Evolutionary conservation across 2,329 filamentous ascomycete genomes (phyloP), one percentile per base, ranked within the genome.

Genomic region (Epichloe bromicola): DNA sequence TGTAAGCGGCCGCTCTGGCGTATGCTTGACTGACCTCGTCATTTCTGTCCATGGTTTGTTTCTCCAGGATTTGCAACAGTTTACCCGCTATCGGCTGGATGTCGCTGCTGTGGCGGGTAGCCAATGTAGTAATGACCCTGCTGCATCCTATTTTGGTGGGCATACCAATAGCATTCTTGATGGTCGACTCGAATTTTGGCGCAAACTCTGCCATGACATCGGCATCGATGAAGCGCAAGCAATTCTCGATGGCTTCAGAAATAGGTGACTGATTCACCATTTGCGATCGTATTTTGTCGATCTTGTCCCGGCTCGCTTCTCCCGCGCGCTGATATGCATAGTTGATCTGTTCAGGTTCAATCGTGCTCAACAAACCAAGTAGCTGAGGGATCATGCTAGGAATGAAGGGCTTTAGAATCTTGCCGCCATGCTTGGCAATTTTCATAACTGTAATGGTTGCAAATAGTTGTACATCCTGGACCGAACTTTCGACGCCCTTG

Each of bases 121-220:
- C 86, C 7, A 98, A 75, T 1, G 88, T 90, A 7, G 87, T 85
- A 34, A 98, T 74, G 2, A 96, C 83, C 51, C 88, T 81, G 56
- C 85, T 86, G 61, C 89, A 94, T 38, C 89, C 93, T 46, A 97
- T 85, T 70, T 97, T 97, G 0, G 89, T 94, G 2, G 91, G 91
- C 68, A 97, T 82, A 1, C 90, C 91, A 38, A 98, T 82, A 1
- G 90, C 87, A 26, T 78, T 82, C 63, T 91, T 93, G 67, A 97
- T 88, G 0, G 86, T 83, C 33, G 78, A 76, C 63, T 93, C 85
- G 0, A 98, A 75, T 43, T 74, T 79, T 2, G 83, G 81, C 37
- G 83, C 81, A 10, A 96, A 74, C 19, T 82, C 74, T 44, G 76
- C 75, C 80, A 96, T 91, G n/a, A 85, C 83, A 4, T 74, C 70